phyloP scores from a whole-genome alignment of 768 basidiomycete species.

The Tulasnella sp. region DNA sequence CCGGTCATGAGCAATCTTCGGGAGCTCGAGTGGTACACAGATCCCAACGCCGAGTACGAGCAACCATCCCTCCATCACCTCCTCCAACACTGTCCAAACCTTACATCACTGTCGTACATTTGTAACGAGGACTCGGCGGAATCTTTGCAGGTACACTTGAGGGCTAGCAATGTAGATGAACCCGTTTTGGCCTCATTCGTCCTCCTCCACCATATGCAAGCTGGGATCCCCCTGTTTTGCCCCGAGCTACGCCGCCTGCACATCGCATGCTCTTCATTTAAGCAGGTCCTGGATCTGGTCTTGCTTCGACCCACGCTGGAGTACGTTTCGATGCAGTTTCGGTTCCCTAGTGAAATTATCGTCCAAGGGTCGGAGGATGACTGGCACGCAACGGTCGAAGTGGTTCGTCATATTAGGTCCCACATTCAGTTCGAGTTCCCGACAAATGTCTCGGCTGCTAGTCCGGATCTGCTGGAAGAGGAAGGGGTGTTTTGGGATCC shows the following conservation, averaged over 20 bases:
- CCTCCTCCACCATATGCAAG: background rate
- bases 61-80: background rate
- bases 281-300: background rate
- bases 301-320: background rate
- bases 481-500: too few species aligned
- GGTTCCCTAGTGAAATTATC: background rate
- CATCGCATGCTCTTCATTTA: background rate
- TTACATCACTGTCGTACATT: background rate
- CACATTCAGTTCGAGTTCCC: background rate
- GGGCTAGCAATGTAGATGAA: background rate
- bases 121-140: background rate
- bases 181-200: background rate
- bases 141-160: background rate
- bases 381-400: background rate
- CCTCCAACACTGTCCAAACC: background rate
- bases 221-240: background rate
- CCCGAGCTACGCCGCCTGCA: background rate
- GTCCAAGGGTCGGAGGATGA: background rate
- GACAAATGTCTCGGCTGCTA: background rate
- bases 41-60: background rate
- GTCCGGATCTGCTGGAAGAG: too few species aligned
- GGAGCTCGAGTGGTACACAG: background rate
- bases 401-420: background rate
- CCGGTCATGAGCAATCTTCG: background rate
- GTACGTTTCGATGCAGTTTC: background rate